Conservation (phyloP, 1,284 basidiomycete species). For the Grifola frondosa region DNA sequence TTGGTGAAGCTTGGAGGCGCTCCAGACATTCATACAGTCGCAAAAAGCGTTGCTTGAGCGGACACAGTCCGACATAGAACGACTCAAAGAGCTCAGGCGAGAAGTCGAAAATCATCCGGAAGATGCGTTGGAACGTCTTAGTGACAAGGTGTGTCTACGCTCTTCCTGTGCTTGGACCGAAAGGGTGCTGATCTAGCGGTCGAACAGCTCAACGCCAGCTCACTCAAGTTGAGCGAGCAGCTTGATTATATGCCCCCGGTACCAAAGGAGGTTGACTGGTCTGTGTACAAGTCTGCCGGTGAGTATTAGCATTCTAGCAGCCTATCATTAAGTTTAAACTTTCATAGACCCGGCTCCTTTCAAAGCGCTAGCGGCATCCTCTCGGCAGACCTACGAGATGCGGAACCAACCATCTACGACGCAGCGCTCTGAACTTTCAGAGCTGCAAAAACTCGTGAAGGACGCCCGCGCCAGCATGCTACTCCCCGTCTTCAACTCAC, state of each 20-base stretch:
- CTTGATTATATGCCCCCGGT: conserved; percentile 37
- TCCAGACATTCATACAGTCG: conserved; percentile 59
- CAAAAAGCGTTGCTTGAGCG: conserved; percentile 57
- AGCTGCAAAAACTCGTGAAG: conserved; percentile 61
- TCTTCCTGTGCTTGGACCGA: not conserved
- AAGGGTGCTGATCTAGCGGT: conserved; percentile 9
- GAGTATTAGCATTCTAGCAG: conserved; percentile 16
- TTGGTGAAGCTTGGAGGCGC: conserved; percentile 56
- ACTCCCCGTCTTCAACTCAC: conserved; percentile 56
- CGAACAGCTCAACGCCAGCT: conserved; percentile 16
- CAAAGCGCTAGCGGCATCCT: conserved; percentile 40
- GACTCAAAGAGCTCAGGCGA: conserved; percentile 44
- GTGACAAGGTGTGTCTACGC: conserved; percentile 33
- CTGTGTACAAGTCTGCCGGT: conserved; percentile 48
- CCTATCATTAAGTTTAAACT: not conserved
- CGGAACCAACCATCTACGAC: conserved; percentile 37
- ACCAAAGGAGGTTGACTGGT: conserved; percentile 52
- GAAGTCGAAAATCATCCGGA: conserved; percentile 35
- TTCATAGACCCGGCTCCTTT: conserved; percentile 43
- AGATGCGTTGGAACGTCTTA: conserved; percentile 29
- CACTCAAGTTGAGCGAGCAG: conserved; percentile 45
- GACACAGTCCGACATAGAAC: conserved; percentile 59
- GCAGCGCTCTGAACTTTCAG: conserved; percentile 51
- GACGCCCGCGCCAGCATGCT: conserved; percentile 50
- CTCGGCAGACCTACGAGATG: conserved; percentile 36